Evolutionary conservation across 192 early-diverging fungal genomes (phyloP).

Genomic region (Coemansia sp.): DNA sequence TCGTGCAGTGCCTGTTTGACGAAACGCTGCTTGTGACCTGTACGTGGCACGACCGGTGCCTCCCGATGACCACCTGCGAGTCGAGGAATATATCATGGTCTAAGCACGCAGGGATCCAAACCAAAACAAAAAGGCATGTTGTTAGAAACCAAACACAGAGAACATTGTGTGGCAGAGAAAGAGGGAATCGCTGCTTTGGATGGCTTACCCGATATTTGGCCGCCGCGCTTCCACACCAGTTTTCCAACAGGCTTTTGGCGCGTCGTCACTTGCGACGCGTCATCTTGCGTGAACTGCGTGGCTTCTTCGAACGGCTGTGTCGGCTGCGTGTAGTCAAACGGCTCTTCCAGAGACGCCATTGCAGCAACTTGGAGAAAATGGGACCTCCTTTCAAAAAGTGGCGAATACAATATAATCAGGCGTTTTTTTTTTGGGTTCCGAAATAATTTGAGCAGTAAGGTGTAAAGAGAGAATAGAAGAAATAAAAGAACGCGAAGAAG

Average conservation of each 20-base stretch:
- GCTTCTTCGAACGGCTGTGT: conserved; percentile 57
- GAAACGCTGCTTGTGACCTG: conserved; percentile 46
- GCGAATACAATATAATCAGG: too few relatives aligned
- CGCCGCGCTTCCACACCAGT: conserved; percentile 47
- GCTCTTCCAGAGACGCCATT: conserved; percentile 42
- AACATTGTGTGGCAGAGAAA: not conserved
- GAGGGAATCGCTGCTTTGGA: not conserved
- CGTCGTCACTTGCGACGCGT: conserved; percentile 23
- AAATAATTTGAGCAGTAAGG: too few relatives aligned
- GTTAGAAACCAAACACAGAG: not conserved
- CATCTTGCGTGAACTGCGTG: conserved; percentile 46
- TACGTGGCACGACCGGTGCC: conserved; percentile 54
- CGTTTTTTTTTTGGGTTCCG: too few relatives aligned
- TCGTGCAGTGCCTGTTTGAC: conserved; percentile 57
- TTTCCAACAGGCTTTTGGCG: conserved; percentile 51
- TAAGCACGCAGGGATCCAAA: conserved; percentile 4
- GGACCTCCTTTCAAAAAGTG: too few relatives aligned
- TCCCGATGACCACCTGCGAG: conserved; percentile 44
- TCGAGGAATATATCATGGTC: conserved; percentile 52
- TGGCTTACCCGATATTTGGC: conserved; percentile 38
- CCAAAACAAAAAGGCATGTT: not conserved
- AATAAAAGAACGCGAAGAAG: too few relatives aligned
- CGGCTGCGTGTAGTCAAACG: conserved; percentile 54
- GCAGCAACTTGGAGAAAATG: too few relatives aligned
- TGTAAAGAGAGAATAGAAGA: too few relatives aligned